These are phyloP conservation scores for Lagerstroemia speciosa DNA, from an alignment of 345 rosid species.

Conservation along the genomic window DNA sequence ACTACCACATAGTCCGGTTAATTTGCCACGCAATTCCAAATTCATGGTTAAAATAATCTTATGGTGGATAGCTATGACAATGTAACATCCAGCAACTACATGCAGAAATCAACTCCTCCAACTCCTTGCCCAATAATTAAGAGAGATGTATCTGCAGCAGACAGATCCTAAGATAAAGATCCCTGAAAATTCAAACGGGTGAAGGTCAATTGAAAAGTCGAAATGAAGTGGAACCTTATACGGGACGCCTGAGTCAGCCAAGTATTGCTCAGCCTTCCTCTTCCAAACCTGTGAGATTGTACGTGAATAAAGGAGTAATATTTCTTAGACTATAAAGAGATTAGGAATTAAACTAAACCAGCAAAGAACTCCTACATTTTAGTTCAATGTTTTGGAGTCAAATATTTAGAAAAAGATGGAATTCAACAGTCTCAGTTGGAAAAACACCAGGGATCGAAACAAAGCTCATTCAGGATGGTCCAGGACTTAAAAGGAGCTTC, in stretches of 20 bases:
- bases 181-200: not conserved
- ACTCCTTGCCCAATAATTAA: no score
- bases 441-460: not conserved
- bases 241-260: conserved; percentile 85
- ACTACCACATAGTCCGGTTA: no score
- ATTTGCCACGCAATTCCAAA: no score
- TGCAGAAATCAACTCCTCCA: no score
- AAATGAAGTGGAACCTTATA: conserved; percentile 53
- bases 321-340: not conserved
- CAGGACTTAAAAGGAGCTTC: conserved; percentile 9
- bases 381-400: not conserved
- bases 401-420: not conserved
- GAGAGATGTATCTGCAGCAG: no score
- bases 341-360: not conserved
- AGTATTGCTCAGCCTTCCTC: conserved; percentile 98
- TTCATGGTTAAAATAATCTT: no score
- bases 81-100: no score
- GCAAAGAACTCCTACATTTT: not conserved
- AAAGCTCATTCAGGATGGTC: no score
- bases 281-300: conserved; percentile 62
- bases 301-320: not conserved
- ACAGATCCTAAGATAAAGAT: not conserved
- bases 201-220: not conserved
- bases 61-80: no score
- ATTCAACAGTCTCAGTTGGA: not conserved